These are phyloP conservation scores for Vaccinium vitisidaea DNA, from an alignment of 148 eudicot genomes.

Conservation along the genomic window DNA sequence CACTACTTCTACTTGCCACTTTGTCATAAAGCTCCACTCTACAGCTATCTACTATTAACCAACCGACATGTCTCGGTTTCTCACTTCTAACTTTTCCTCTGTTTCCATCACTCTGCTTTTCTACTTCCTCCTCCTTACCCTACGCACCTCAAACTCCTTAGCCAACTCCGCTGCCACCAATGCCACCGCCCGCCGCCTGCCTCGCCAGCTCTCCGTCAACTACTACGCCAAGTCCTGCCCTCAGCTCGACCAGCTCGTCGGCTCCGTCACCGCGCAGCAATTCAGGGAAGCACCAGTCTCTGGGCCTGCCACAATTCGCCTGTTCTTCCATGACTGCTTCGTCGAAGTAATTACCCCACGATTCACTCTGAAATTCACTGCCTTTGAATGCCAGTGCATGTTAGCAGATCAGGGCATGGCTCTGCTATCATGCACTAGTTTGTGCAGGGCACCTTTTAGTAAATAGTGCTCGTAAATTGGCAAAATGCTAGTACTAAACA, in stretches of 20 bases:
- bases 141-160: slow-evolving; percentile 21
- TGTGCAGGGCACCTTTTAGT: neutral
- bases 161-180: slow-evolving; percentile 1
- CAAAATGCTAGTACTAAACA: neutral
- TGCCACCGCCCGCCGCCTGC: slow-evolving; percentile 16
- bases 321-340: slow-evolving; percentile 96
- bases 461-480: neutral
- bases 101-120: slow-evolving; percentile 20
- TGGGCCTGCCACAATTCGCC: slow-evolving; percentile 84
- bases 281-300: slow-evolving; percentile 56
- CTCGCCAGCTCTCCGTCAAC: slow-evolving; percentile 49
- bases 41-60: neutral
- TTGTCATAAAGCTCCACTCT: slow-evolving; percentile 10
- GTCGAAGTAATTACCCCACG: slow-evolving; percentile 49
- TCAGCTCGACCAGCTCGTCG: slow-evolving; percentile 68
- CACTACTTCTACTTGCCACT: slow-evolving; percentile 3
- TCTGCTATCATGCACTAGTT: neutral
- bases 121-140: slow-evolving; percentile 13
- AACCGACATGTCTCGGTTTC: slow-evolving; percentile 20
- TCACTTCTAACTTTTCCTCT: slow-evolving; percentile 18
- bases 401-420: neutral
- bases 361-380: neutral
- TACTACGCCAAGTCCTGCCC: slow-evolving; percentile 83
- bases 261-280: slow-evolving; percentile 58
- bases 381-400: neutral